Base-by-base conservation (phyloP, 768 basidiomycete species). In the Termitomyces sp. region DNA sequence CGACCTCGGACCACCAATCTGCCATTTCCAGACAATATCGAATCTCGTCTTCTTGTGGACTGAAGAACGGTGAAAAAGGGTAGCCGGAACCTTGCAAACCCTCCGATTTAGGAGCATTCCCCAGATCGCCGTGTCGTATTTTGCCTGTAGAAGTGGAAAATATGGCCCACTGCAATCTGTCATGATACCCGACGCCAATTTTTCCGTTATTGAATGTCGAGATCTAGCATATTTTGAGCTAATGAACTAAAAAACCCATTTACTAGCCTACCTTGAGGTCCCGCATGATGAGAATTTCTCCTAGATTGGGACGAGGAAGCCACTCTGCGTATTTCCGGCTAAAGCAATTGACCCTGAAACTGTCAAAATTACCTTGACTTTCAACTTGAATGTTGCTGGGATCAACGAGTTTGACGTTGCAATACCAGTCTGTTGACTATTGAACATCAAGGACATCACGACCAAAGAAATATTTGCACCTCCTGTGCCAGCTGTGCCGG, bases 101-200 rank as follows among this genome's bases (percentile, higher is more conserved):
- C 39, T 69, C 75, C 14, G 68, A 67, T 57, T 65, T 64, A 0
- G 80, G 80, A 8, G 68, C 73, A 44, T 63, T 40, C n/a, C 68
- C 73, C 42, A 67, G 62, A 42, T 72, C 65, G 1, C 76, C 73
- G 61, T 76, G 73, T 25, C 70, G 70, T 30, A 76, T 60, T 48
- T 67, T 66, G 23, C 76, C 73, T 1, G 63, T 67, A 17, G 63
- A 61, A 1, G 75, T 70, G 35, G 78, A 75, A 50, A 78, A 87
- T 30, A 82, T 71, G 3, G 80, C 79, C 85, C 85, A 88, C 32
- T 72, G 70, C 52, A 84, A 64, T 57, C 67, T 75, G 61, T 79
- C 73, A 27, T 68, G 42, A 52, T 79, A 81, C 2, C 82, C 84
- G 0, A 72, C 67, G 17, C 77, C 80, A n/a, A 64, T 68, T 3